Base-by-base conservation (phyloP, 1,284 basidiomycete species). In the Trichosporon faecale region DNA sequence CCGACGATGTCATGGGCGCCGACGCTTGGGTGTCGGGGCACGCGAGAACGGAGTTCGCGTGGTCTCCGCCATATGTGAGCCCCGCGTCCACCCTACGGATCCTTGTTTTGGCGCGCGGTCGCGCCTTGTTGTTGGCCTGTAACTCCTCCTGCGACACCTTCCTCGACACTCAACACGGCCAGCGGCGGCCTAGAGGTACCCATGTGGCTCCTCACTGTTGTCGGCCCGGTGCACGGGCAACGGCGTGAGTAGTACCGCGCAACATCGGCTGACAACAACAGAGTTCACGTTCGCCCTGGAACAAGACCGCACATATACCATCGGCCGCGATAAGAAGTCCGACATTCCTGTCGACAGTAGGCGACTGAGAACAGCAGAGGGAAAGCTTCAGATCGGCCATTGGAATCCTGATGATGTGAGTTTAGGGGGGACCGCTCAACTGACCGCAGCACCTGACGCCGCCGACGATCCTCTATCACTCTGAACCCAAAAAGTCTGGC, bases 161-260 rank as follows among this genome's bases (percentile, higher is more conserved):
- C 14, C 16, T 14, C 40, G 40, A 18, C 5, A 12, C 29, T 31
- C 27, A 33, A 31, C 16, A 33, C 57, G 29, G 57, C 57, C 57
- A 61, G 31, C 27, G 57, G 57, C 57, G 57, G 57, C 18, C 9
- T 29, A 31, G 57, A 8, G 57, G 12, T 27, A 57, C 49, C 40
- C 14, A 82, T 82, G 80, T 81, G 79, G 80, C 70, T 82, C 4
- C 66, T 81, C 65, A 79, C 75, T 29, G 79, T 76, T 12, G 73
- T 79, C n/a, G 81, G 81, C 16, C 71, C 76, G 16, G 78, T 82
- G 2, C 74, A 80, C 52, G 81, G 80, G 4, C 81, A 80, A 70
- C 64, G 44, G 7, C 67, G 80, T 82, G 57, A 74, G 78, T 68
- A 9, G 18, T 16, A 3, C 18, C 27, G 21, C 11, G 3, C 37